These are phyloP conservation scores for Fusarium sororula DNA, from an alignment of 2,329 filamentous ascomycete species.

Conservation along the genomic window DNA sequence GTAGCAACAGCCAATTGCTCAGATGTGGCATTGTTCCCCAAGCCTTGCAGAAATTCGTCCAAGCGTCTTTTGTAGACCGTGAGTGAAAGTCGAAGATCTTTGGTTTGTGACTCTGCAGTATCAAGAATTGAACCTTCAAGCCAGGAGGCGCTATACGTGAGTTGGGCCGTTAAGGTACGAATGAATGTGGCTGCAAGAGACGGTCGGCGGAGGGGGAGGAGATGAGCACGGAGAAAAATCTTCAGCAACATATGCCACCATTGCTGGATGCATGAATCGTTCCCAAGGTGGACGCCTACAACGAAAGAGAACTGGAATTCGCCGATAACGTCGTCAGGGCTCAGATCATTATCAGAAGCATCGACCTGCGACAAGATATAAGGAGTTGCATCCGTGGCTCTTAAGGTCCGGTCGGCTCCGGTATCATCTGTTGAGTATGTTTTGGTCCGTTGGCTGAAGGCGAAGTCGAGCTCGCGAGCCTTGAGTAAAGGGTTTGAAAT, in stretches of 20 bases:
- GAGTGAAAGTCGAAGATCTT: slow-evolving; percentile 57
- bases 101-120: slow-evolving; percentile 43
- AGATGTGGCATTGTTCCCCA: slow-evolving; percentile 46
- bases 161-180: slow-evolving; percentile 62
- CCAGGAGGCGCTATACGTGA: slow-evolving; percentile 61
- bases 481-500: slow-evolving; percentile 48
- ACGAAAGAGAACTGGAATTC: slow-evolving; percentile 70
- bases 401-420: slow-evolving; percentile 52
- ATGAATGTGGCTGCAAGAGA: slow-evolving; percentile 58
- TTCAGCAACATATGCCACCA: slow-evolving; percentile 67
- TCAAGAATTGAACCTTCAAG: slow-evolving; percentile 58
- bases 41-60: slow-evolving; percentile 55
- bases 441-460: slow-evolving; percentile 54
- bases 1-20: slow-evolving; percentile 56
- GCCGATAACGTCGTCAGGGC: slow-evolving; percentile 60
- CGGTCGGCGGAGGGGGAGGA: slow-evolving; percentile 55
- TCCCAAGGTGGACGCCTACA: slow-evolving; percentile 65
- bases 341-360: slow-evolving; percentile 32
- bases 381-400: slow-evolving; percentile 58
- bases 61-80: slow-evolving; percentile 64
- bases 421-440: slow-evolving; percentile 53
- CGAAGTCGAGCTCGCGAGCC: slow-evolving; percentile 57
- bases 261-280: slow-evolving; percentile 67
- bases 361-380: slow-evolving; percentile 56
- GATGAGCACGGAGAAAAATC: slow-evolving; percentile 61